Evolutionary conservation across 169 alveolate genomes (phyloP).

Genomic region (Eimeria brunetti): DNA sequence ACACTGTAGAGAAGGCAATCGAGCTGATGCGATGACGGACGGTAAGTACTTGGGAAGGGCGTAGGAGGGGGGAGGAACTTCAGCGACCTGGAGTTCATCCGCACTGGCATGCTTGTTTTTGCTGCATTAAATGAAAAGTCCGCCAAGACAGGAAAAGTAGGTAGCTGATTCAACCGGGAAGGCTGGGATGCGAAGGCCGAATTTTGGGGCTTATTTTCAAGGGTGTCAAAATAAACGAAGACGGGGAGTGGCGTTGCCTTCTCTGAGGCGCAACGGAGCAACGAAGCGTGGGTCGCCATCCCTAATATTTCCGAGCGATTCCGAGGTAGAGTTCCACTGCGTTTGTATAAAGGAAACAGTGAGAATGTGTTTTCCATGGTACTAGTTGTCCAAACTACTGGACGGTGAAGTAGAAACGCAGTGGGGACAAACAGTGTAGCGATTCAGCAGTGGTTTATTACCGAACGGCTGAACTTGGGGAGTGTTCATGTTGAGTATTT

Average conservation of each 20-base stretch:
- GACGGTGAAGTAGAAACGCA: background rate
- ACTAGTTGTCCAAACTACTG: background rate
- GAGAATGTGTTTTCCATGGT: background rate
- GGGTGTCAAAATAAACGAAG: background rate
- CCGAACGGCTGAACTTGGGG: background rate
- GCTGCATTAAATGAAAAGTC: background rate
- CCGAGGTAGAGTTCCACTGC: background rate
- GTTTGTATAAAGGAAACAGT: background rate
- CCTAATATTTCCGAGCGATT: background rate
- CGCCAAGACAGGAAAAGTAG: background rate
- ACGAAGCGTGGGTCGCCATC: background rate
- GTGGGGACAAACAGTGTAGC: background rate
- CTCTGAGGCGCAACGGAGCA: background rate
- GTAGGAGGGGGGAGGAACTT: background rate
- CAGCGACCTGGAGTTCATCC: too few species aligned
- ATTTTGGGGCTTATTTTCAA: background rate
- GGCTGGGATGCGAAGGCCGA: background rate
- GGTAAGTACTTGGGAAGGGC: background rate
- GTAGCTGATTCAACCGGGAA: background rate
- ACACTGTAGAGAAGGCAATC: background rate
- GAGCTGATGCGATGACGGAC: background rate
- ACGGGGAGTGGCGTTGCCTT: background rate
- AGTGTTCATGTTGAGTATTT: background rate
- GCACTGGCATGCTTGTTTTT: background rate
- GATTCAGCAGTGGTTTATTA: background rate